A percentile compares a stretch with the other conserved stretches of the same genome.
phyloP scores from a whole-genome alignment of 345 rosid species.

The Acer negundo region DNA sequence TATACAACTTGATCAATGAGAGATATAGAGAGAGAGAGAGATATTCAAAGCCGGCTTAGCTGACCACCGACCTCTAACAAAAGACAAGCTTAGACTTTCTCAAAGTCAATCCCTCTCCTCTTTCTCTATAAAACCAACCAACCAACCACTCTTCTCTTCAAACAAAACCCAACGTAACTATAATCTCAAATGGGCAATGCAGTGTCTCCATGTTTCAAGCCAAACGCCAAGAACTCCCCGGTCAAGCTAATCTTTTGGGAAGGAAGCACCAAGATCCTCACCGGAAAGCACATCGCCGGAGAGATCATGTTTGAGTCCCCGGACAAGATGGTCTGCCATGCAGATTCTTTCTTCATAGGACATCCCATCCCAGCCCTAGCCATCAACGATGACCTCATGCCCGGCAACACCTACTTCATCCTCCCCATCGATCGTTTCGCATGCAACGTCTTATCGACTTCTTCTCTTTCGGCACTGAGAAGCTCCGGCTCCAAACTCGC shows the following conservation, averaged over 20 bases:
- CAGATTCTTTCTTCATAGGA: conserved; percentile 92
- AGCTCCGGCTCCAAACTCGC: conserved; percentile 40
- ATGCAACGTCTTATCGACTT: conserved; percentile 45
- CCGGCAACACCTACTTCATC: conserved; percentile 77
- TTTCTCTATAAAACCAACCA: background rate
- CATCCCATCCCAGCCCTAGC: conserved; percentile 65
- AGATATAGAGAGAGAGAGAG: background rate
- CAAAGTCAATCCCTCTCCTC: conserved; percentile 17
- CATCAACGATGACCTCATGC: conserved; percentile 64
- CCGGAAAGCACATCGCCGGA: conserved; percentile 75
- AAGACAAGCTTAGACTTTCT: conserved; percentile 25
- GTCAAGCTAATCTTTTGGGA: conserved; percentile 62
- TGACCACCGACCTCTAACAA: conserved; percentile 52
- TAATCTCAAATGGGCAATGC: conserved; percentile 49
- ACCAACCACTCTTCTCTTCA: background rate
- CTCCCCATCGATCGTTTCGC: conserved; percentile 76
- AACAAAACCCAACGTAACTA: background rate
- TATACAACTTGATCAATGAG: background rate
- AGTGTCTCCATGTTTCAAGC: conserved; percentile 40
- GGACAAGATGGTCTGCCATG: conserved; percentile 74
- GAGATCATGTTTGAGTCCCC: conserved; percentile 92
- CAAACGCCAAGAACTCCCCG: conserved; percentile 8
- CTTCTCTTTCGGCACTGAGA: conserved; percentile 55
- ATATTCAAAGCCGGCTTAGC: conserved; percentile 50
- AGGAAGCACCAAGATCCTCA: conserved; percentile 52